Evolutionary conservation across 768 basidiomycete genomes (phyloP).

Genomic region (Macrolepiota albuminosa): DNA sequence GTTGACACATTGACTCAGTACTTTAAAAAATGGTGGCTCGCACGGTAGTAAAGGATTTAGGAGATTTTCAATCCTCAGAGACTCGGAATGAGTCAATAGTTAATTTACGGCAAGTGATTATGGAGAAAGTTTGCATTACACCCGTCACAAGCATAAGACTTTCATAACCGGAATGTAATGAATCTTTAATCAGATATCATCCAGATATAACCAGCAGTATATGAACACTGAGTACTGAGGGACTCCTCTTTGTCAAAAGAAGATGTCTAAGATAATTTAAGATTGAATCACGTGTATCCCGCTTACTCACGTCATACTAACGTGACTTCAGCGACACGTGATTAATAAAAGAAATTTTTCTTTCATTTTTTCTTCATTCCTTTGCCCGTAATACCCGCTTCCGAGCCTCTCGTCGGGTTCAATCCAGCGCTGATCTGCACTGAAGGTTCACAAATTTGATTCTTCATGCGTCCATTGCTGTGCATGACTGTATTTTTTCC

Average conservation of each 20-base stretch:
- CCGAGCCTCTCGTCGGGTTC: neutral
- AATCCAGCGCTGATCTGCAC: neutral
- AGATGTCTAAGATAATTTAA: no score
- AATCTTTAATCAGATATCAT: neutral
- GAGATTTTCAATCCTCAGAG: neutral
- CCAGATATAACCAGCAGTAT: neutral
- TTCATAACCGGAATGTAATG: no score
- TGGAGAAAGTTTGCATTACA: no score
- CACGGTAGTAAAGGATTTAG: neutral
- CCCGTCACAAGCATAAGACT: no score
- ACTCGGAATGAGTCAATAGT: neutral
- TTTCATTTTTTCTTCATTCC: no score
- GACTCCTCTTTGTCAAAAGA: no score
- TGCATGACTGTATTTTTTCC: neutral
- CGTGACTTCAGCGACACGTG: neutral
- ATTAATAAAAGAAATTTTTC: neutral
- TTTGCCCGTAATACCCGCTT: neutral
- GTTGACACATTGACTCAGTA: no score
- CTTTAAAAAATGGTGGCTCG: no score
- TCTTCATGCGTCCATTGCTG: no score
- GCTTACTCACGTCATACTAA: no score
- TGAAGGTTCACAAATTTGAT: neutral
- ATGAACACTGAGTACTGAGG: neutral
- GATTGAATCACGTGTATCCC: no score
- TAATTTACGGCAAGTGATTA: neutral